A percentile compares a stretch with the other conserved stretches of the same genome.
These are phyloP conservation scores for Fusarium pseudocircinatum DNA, from an alignment of 2,329 filamentous ascomycete species.

Conservation along the genomic window DNA sequence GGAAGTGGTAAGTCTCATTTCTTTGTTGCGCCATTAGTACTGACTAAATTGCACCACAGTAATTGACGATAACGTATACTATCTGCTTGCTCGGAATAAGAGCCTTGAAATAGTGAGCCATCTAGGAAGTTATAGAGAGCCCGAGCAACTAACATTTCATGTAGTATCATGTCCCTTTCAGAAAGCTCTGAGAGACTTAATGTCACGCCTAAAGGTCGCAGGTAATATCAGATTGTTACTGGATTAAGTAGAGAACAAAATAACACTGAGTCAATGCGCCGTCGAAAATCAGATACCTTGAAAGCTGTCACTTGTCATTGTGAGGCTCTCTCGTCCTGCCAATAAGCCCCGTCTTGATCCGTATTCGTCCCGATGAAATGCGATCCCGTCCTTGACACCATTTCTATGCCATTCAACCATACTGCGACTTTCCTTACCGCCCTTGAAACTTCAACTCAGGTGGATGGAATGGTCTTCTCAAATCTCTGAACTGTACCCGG, in stretches of 20 bases:
- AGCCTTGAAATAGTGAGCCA: constrained; percentile 47
- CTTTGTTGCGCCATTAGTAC: too few relatives aligned
- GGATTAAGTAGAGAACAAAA: constrained; percentile 35
- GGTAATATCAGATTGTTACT: constrained; percentile 8
- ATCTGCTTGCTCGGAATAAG: constrained; percentile 45
- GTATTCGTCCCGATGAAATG: constrained; percentile 43
- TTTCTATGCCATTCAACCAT: constrained; percentile 42
- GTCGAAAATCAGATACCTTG: constrained; percentile 38
- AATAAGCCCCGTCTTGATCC: constrained; percentile 38
- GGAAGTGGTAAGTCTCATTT: constrained; percentile 41
- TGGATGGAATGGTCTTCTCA: constrained; percentile 6
- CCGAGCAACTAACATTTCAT: constrained; percentile 5
- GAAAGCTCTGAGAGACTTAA: constrained; percentile 20
- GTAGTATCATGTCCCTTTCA: constrained; percentile 45
- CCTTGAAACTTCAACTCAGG: constrained; percentile 9
- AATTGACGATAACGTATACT: constrained; percentile 50
- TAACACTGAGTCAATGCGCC: constrained; percentile 40
- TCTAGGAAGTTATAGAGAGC: background rate
- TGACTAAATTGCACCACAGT: constrained; percentile 34
- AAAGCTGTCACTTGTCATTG: constrained; percentile 30
- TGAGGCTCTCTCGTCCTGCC: constrained; percentile 30
- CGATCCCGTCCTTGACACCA: constrained; percentile 46
- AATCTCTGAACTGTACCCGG: background rate
- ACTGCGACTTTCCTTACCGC: constrained; percentile 18
- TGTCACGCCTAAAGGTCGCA: background rate